Base-by-base conservation (phyloP, 139 green algal genomes). In the Chlamydomonas schloesseri region DNA sequence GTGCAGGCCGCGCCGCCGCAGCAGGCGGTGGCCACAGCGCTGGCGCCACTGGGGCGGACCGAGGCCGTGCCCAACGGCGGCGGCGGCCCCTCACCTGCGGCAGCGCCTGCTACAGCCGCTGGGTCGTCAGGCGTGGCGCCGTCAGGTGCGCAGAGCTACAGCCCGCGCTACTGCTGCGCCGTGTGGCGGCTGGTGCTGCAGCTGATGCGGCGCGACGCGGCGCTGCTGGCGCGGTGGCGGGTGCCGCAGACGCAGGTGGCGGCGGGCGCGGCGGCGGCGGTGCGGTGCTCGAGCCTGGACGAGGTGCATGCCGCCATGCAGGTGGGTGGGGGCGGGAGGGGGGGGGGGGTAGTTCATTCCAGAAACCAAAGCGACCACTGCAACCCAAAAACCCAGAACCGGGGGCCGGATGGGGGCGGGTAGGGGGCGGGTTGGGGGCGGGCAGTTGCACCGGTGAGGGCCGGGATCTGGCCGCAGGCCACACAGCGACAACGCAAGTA, bases 151-250 rank as follows among this genome's bases (percentile, higher is more conserved):
- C 42, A 5, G 42, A 71, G 28, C 26, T 82, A 50, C 42, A 62
- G 60, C 60, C 78, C 78, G 13, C 64, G 78, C 37, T 74, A 55
- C 64, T 84, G 62, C 29, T 36, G 10, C 18, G 78, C 78, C 0
- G 78, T 84, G n/a, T 84, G 78, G 78, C 78, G 78, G 64, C 47
- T 84, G 78, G 78, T 74, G 64, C 28, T 74, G 65, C 78, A 84
- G 78, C 62, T 84, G 13, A 74, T 84, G 78, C 78, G 78, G 18
- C 62, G 78, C 9, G 46, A 84, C 18, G 1, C 20, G 64, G 46
- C 26, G 42, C 42, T 75, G 64, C 42, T 74, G 64, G 78, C 29
- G 42, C 28, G n/a, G 13, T 74, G 64, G 78, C 14, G 64, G 64
- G 42, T 3, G 18, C 37, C 78, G 42, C 42, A 50, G 42, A 8